Conservation (phyloP, 768 basidiomycete species). For the Lactifluus subvellereus region DNA sequence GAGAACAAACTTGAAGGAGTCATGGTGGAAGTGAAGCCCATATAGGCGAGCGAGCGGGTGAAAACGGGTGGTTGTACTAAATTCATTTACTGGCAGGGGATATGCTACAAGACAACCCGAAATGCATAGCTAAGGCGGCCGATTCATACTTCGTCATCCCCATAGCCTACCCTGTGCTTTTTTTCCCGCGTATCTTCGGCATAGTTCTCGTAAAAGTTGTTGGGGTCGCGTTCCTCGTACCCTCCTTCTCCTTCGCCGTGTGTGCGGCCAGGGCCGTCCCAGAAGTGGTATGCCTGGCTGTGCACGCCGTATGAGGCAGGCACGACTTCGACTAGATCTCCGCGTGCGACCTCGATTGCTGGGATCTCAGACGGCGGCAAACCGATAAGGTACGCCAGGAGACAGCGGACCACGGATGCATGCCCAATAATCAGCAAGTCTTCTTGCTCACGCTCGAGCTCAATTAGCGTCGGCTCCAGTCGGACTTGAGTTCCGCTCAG, state of each 20-base stretch:
- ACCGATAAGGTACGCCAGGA: conserved; percentile 89
- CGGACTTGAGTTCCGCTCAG: conserved; percentile 51
- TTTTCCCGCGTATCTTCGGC: conserved; percentile 45
- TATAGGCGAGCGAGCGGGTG: not conserved
- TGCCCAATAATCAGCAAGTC: conserved; percentile 96
- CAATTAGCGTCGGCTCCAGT: conserved; percentile 87
- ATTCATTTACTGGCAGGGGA: not conserved
- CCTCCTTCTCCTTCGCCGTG: conserved; percentile 32
- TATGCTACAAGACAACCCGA: not conserved
- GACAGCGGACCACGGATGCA: conserved; percentile 94
- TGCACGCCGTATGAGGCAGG: conserved; percentile 88
- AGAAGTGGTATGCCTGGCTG: conserved; percentile 86
- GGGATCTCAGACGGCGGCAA: conserved; percentile 95
- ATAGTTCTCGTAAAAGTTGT: conserved; percentile 87
- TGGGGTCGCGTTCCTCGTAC: conserved; percentile 46
- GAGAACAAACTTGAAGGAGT: not conserved
- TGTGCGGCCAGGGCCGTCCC: conserved; percentile 76
- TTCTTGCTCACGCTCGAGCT: conserved; percentile 89
- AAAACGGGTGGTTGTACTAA: not conserved
- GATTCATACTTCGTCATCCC: not conserved
- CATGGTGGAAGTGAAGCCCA: not conserved
- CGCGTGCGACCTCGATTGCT: conserved; percentile 93
- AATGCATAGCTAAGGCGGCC: not conserved
- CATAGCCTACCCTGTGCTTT: conserved; percentile 17
- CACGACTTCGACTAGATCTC: conserved; percentile 91